These are phyloP conservation scores for Venturia nashicola DNA, from an alignment of 2,329 filamentous ascomycete genomes.

Conservation along the genomic window DNA sequence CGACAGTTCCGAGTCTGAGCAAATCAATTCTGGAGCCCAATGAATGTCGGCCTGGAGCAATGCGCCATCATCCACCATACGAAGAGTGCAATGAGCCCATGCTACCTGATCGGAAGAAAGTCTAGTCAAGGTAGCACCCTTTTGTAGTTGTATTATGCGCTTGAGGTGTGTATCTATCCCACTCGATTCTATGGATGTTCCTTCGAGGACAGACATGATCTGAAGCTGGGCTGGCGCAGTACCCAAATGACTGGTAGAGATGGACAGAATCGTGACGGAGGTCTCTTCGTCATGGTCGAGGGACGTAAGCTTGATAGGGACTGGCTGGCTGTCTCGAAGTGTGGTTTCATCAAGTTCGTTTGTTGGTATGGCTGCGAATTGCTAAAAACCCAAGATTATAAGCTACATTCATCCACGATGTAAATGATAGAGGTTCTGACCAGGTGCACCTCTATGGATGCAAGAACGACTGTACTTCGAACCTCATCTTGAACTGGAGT, in stretches of 20 bases:
- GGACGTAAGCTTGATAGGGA: neutral
- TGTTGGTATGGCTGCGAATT: neutral
- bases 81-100: neutral
- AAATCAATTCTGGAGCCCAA: neutral
- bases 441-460: neutral
- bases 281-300: neutral
- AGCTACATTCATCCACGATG: neutral
- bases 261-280: neutral
- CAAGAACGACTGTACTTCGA: neutral
- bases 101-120: neutral
- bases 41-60: neutral
- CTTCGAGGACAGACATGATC: neutral
- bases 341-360: neutral
- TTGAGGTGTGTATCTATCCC: neutral
- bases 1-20: neutral
- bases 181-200: neutral
- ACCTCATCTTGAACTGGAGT: neutral
- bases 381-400: neutral
- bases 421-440: neutral
- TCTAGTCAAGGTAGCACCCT: conserved; percentile 9
- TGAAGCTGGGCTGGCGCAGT: neutral
- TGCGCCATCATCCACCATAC: neutral
- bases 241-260: neutral
- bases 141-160: neutral
- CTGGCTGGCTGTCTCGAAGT: neutral